Evolutionary conservation across 805 yeast species (phyloP).

Genomic region (Diddensiella transvaalensis): DNA sequence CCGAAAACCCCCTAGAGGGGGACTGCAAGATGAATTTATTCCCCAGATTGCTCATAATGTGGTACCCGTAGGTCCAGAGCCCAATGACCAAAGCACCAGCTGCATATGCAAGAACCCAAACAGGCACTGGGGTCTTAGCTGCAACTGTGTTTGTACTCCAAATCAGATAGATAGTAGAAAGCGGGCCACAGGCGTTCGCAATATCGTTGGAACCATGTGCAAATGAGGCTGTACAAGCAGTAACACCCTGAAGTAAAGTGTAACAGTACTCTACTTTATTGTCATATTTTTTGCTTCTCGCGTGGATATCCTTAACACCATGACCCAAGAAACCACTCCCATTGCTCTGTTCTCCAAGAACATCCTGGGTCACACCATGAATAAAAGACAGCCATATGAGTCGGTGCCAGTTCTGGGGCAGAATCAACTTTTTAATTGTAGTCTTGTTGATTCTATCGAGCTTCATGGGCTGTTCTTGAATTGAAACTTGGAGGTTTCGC

Average conservation of each 20-base stretch:
- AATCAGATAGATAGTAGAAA: slow-evolving; percentile 58
- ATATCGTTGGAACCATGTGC: slow-evolving; percentile 83
- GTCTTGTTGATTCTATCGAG: slow-evolving; percentile 14
- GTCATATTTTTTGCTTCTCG: slow-evolving; percentile 61
- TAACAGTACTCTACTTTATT: slow-evolving; percentile 66
- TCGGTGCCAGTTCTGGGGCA: slow-evolving; percentile 55
- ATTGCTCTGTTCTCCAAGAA: slow-evolving; percentile 39
- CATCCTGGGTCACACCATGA: slow-evolving; percentile 66
- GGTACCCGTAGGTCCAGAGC: slow-evolving; percentile 67
- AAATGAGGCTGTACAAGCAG: slow-evolving; percentile 77
- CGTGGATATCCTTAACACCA: slow-evolving; percentile 42
- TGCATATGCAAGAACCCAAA: slow-evolving; percentile 67
- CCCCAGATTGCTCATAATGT: slow-evolving; percentile 66
- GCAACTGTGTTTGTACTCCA: slow-evolving; percentile 52
- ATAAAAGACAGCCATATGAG: slow-evolving; percentile 47
- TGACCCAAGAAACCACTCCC: slow-evolving; percentile 6
- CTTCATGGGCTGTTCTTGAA: slow-evolving; percentile 9
- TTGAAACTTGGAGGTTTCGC: slow-evolving; percentile 8
- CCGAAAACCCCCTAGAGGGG: slow-evolving; percentile 72
- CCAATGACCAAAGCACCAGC: slow-evolving; percentile 68
- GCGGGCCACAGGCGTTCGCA: slow-evolving; percentile 74
- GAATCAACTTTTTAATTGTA: slow-evolving; percentile 20
- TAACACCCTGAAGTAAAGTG: slow-evolving; percentile 64
- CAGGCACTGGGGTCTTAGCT: slow-evolving; percentile 56
- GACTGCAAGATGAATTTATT: slow-evolving; percentile 72